Percentiles rank a stretch among this genome's conserved stretches.
These are phyloP conservation scores for Alternaria gaisen DNA, from an alignment of 2,329 filamentous ascomycete genomes.

Conservation along the genomic window DNA sequence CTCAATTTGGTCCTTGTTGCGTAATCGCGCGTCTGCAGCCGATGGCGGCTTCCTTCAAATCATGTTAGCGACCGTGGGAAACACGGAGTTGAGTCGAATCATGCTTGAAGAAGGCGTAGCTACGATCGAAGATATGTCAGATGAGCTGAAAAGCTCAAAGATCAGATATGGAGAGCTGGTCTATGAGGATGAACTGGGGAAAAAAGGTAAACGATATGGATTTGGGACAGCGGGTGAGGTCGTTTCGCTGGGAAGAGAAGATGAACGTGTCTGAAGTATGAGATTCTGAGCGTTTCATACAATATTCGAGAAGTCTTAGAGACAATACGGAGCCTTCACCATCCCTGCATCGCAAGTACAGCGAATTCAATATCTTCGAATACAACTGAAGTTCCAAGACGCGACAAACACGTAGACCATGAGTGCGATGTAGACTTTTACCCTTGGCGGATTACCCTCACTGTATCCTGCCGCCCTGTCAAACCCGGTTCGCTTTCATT, in stretches of 20 bases:
- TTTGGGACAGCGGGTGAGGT: neutral
- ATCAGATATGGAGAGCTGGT: neutral
- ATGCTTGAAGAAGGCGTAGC: neutral
- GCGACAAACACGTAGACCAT: neutral
- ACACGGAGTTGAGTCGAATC: neutral
- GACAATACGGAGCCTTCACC: neutral
- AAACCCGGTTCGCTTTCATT: neutral
- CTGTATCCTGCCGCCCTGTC: neutral
- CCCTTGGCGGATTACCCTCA: neutral
- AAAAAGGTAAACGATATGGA: neutral
- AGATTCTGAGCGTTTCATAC: neutral
- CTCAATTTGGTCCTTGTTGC: neutral
- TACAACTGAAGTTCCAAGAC: neutral
- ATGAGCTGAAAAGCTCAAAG: neutral
- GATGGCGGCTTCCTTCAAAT: neutral
- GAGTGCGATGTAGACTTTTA: neutral
- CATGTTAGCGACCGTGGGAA: neutral
- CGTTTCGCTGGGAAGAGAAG: neutral
- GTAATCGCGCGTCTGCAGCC: neutral
- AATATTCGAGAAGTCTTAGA: too few species aligned
- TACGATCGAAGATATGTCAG: neutral
- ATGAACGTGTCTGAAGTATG: neutral
- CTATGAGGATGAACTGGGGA: accelerated
- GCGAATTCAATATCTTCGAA: neutral
- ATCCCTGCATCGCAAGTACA: neutral